Base-by-base conservation (phyloP, 2,329 filamentous ascomycete genomes). In the Pseudogymnoascus destructans region DNA sequence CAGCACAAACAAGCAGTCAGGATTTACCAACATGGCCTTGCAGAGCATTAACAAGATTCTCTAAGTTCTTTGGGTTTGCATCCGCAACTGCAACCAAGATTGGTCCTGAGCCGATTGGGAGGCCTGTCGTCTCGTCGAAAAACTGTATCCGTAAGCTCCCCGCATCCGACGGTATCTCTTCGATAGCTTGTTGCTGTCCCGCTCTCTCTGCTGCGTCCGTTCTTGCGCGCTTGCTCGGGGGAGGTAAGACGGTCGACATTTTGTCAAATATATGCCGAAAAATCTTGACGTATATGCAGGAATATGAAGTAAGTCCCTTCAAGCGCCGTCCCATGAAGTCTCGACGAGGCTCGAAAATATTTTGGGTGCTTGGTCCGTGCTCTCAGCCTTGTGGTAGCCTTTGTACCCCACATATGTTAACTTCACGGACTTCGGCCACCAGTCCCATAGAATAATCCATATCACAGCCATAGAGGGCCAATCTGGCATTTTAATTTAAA, bases 61-160 rank as follows among this genome's bases (percentile, higher is more conserved):
- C 92, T 3, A 97, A 79, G 65, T 96, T 95, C 74, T 89, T 92
- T 62, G 93, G 88, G 6, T 81, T 86, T 1, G 92, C 87, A 74
- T 96, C 87, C 59, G 85, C 86, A 30, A 96, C 80, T 10, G 89
- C 85, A 40, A 96, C 85, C 65, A 85, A 78, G 55, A 85, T 70
- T 79, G 67, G 68, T 3, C 64, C 67, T 33, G 67, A 85, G 65
- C 79, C 89, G 73, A 78, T 89, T 70, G 77, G 81, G 74, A 78
- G 87, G 77, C 66, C 87, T 81, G 72, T 96, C 86, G 69, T 80
- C 62, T 87, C 83, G 70, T 97, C 90, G 68, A 89, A 79, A 72
- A 97, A 96, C 64, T 92, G 87, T 54, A 95, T 84, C 71, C 89
- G 86, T 69, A 95, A 82, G 61, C 84, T 89, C 63, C 89, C 90